Percentiles rank a stretch among this genome's conserved stretches.
Evolutionary conservation across 176 grass and related monocot genomes (phyloP).

Genomic region (Saccharum officinarum): DNA sequence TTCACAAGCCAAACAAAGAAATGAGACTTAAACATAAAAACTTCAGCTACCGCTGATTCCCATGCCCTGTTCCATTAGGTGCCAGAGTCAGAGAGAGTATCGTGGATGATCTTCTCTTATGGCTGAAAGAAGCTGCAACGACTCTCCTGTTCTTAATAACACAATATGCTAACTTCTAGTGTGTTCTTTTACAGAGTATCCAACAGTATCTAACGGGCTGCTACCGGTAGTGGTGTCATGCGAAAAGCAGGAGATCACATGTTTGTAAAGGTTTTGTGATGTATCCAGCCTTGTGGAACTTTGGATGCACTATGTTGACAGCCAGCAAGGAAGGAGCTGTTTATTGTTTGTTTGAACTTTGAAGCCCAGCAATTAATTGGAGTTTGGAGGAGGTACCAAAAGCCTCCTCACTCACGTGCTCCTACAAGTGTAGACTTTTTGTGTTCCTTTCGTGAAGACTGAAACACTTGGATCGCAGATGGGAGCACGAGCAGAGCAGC

Average conservation of each 20-base stretch:
- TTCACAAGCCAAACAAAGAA: too few relatives aligned
- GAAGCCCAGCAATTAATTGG: constrained; percentile 18
- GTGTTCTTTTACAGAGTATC: neutral
- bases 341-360: constrained; percentile 16
- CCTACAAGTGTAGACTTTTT: constrained; percentile 5
- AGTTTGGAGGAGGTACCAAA: constrained; percentile 29
- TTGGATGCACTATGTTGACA: constrained; percentile 26
- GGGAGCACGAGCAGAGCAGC: neutral
- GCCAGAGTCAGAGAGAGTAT: neutral
- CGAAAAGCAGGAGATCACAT: constrained; percentile 39
- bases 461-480: neutral
- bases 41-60: too few relatives aligned
- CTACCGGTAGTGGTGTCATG: neutral
- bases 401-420: constrained; percentile 26
- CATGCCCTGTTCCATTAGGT: too few relatives aligned
- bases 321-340: constrained; percentile 8
- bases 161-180: neutral
- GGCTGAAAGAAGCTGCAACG: neutral
- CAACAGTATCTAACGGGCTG: neutral
- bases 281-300: constrained; percentile 35
- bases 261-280: constrained; percentile 24
- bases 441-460: neutral
- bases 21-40: too few relatives aligned
- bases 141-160: neutral
- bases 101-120: neutral